phyloP scores from a whole-genome alignment of 768 basidiomycete genomes.

The Rhodocollybia butyracea region DNA sequence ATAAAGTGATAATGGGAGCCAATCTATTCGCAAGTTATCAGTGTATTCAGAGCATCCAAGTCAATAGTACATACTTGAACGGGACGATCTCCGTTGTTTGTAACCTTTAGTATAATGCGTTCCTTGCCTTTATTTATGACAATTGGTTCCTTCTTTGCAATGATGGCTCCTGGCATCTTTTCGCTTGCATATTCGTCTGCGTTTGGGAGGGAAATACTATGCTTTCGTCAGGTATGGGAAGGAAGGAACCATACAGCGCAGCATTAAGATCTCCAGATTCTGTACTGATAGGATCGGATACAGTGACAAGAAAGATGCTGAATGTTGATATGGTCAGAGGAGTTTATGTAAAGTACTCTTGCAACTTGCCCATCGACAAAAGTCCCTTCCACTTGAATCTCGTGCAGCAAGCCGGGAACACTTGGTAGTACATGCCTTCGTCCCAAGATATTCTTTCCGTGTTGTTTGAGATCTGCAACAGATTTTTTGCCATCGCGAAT shows the following conservation, averaged over 20 bases:
- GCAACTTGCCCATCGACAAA: conserved; percentile 74
- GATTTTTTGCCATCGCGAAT: conserved; percentile 88
- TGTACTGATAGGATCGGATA: conserved; percentile 91
- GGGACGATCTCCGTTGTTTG: conserved; percentile 90
- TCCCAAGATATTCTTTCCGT: conserved; percentile 87
- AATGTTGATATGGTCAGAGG: conserved; percentile 4
- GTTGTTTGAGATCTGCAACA: conserved; percentile 90
- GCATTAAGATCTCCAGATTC: conserved; percentile 71
- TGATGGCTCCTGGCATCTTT: conserved; percentile 71
- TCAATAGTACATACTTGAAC: conserved; percentile 61
- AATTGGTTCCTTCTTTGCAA: conserved; percentile 63
- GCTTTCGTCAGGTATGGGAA: conserved; percentile 69
- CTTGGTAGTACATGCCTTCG: conserved; percentile 84
- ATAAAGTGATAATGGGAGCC: conserved; percentile 95
- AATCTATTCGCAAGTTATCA: no score
- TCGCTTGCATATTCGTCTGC: conserved; percentile 48
- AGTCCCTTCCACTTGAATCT: conserved; percentile 94
- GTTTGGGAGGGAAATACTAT: conserved; percentile 62
- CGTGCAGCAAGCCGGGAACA: conserved; percentile 71
- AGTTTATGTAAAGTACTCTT: background rate
- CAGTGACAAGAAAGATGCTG: conserved; percentile 93
- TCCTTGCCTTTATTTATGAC: conserved; percentile 72
- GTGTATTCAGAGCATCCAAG: no score
- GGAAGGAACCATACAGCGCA: conserved; percentile 94
- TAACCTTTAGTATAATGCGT: conserved; percentile 69